Conservation (phyloP, 1,139 yeast genomes). For the Protomyces arabidopsidicola region DNA sequence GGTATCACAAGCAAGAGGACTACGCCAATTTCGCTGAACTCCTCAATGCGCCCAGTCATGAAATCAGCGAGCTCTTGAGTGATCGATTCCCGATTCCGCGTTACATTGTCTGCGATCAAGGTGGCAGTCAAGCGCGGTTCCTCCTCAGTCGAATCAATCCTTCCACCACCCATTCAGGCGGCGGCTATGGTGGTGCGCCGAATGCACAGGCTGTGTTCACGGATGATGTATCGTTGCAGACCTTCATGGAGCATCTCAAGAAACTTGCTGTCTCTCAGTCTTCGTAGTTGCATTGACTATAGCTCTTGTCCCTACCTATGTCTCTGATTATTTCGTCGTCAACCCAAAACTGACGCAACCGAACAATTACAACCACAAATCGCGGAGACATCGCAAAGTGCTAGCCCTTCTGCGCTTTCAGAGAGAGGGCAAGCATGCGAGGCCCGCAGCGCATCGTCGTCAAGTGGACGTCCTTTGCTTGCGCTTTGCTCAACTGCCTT, state of each 20-base stretch:
- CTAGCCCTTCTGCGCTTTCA: background rate
- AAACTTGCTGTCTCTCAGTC: conserved; percentile 31
- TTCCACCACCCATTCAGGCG: conserved; percentile 69
- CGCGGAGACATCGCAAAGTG: background rate
- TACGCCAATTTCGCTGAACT: conserved; percentile 81
- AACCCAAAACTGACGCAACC: background rate
- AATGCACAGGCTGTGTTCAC: conserved; percentile 80
- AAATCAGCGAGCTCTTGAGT: conserved; percentile 82
- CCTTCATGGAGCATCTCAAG: conserved; percentile 75
- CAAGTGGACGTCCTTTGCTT: conserved; percentile 18
- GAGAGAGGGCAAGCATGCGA: background rate
- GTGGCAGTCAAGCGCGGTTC: conserved; percentile 97
- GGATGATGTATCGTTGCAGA: conserved; percentile 89
- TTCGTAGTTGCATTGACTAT: background rate
- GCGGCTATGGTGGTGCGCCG: conserved; percentile 48
- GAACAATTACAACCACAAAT: background rate
- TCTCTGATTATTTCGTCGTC: too few relatives aligned
- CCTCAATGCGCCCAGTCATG: conserved; percentile 83
- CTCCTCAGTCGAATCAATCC: conserved; percentile 91
- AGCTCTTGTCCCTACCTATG: background rate
- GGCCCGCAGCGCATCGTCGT: background rate
- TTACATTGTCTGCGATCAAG: conserved; percentile 93
- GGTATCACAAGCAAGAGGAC: conserved; percentile 86
- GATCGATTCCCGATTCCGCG: conserved; percentile 97
- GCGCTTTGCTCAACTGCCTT: conserved; percentile 17